Evolutionary conservation across 257 asterid genomes (phyloP), one percentile per base, ranked within the genome.

Genomic region (Solanum etuberosum): DNA sequence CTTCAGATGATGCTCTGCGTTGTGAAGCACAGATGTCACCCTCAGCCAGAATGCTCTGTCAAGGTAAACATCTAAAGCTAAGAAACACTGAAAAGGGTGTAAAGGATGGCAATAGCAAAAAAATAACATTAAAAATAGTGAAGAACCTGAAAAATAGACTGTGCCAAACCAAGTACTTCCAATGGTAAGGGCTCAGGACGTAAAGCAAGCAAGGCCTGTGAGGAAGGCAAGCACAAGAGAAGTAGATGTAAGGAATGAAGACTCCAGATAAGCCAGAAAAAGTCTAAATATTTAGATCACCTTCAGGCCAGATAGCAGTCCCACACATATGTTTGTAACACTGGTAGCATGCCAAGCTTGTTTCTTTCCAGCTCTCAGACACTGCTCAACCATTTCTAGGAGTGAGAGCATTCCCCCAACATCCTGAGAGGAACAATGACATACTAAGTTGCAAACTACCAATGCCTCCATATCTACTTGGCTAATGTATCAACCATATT

Each of bases 1-100:
- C 99, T 95, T 97, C 99, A 27, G 99, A 89, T 73, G 97, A 92
- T 86, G 99, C 99, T 91, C 99, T 91, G 43, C 98, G 97, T 88
- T 97, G 99, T 48, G 99, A 95, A 89, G 99, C 94, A 91, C 96
- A 94, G 80, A 96, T 94, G 90, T 97, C 99, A 70, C 98, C 99
- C 94, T 95, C 99, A 61, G 98, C 94, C 90, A 97, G 92, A 91
- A 95, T 94, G 88, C 88, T 91, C 99, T 97, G 95, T 87, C 91
- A 91, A 88, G 89, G 77, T 84, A 89, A 88, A 87, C 71, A 86
- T 76, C 87, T 83, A 90, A 88, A 83, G 61, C 82, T 87, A 83
- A 76, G 51, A 83, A 85, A 84, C 29, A 18, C 68, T 81, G 85
- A 5, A 81, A 81, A 81, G 11, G 68, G 61, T 32, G 61, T 32